These are phyloP conservation scores for Colletotrichum sp. DNA, from an alignment of 2,329 filamentous ascomycete genomes.

Conservation along the genomic window DNA sequence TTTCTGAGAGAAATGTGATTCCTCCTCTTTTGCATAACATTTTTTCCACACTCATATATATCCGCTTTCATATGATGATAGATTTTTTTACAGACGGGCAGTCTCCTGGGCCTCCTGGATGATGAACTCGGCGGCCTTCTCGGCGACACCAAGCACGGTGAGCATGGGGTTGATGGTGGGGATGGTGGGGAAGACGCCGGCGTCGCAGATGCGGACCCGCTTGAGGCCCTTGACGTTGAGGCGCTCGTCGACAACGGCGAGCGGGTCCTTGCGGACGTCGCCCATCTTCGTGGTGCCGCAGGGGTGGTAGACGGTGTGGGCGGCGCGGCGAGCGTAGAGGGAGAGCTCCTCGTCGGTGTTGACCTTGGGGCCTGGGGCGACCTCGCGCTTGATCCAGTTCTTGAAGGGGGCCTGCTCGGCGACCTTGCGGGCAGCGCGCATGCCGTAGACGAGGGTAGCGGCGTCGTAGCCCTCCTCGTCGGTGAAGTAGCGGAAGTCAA, in stretches of 20 bases:
- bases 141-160: conserved; percentile 83
- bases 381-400: conserved; percentile 82
- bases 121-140: conserved; percentile 85
- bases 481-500: conserved; percentile 91
- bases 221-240: conserved; percentile 41
- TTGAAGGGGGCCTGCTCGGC: conserved; percentile 79
- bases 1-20: neutral
- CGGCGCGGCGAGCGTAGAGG: conserved; percentile 80
- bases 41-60: neutral
- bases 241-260: conserved; percentile 63
- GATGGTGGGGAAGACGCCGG: conserved; percentile 86
- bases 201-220: conserved; percentile 42
- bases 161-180: conserved; percentile 89
- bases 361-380: conserved; percentile 75
- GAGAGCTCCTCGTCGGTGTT: conserved; percentile 81
- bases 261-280: conserved; percentile 66
- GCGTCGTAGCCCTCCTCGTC: conserved; percentile 86
- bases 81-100: conserved; percentile 12
- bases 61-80: neutral
- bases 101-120: conserved; percentile 61
- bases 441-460: conserved; percentile 77
- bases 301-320: conserved; percentile 55
- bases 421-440: conserved; percentile 78
- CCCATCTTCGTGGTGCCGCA: conserved; percentile 37
- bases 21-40: neutral